Evolutionary conservation across 148 eudicot species (phyloP), one percentile per base, ranked within the genome.

Genomic region (Silene conica): DNA sequence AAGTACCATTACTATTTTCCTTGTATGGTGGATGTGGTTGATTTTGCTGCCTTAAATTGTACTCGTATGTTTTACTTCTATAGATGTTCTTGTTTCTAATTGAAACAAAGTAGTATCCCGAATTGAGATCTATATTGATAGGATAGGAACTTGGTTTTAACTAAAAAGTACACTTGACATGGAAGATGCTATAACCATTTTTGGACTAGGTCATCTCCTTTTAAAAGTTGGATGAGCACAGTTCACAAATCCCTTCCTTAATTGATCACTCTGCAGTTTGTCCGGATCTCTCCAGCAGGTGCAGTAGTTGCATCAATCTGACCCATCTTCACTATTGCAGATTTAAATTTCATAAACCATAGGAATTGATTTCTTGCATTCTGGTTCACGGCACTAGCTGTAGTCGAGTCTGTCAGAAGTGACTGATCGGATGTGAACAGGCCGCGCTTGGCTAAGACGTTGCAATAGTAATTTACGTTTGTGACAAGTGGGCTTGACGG

Each of bases 321-420:
- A 62, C 90, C 88, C 95, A 90, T 86, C 63, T 79, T 88, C 41
- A 90, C 85, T 84, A 90, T 88, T 38, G 95, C 91, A 16, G 74
- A 77, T 12, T 78, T 82, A 67, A 90, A 88, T 41, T 85, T 83
- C 7, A 20, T 76, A 63, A 50, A 58, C 90, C 93, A 87, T 2
- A 73, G 70, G 18, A 54, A 18, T 10, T 71, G 77, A 22, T 77
- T 63, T 58, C 21, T 52, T 31, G 87, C 84, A 76, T 87, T 72
- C 57, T 81, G 84, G 18, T 19, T 18, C 62, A 89, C 89, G 52
- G 79, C 82, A 68, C 67, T 74, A 0, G 78, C 78, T 0, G 89
- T 84, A 0, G 76, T 19, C 12, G 79, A 11, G 70, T 72, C 61
- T 8, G 89, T 76, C 52, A 80, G 22, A 6, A 87, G 86, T 16